phyloP scores from a whole-genome alignment of 2,329 filamentous ascomycete genomes.

The Trichophyton benhamiae region DNA sequence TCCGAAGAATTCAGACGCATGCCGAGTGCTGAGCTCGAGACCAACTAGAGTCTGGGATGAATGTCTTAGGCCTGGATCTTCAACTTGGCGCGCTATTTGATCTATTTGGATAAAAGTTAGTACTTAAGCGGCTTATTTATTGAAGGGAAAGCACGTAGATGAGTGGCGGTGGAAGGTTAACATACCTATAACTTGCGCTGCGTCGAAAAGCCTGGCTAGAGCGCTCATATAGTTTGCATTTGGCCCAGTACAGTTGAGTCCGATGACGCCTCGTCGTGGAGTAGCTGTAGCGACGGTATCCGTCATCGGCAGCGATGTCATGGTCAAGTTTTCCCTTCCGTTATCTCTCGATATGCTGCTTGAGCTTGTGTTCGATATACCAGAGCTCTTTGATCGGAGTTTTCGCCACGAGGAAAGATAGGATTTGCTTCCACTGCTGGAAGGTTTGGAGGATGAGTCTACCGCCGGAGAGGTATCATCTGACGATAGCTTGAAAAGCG shows the following conservation, averaged over 20 bases:
- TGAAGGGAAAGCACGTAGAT: too few species aligned
- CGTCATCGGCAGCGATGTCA: slow-evolving; percentile 71
- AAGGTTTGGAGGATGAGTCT: slow-evolving; percentile 37
- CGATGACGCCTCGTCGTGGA: slow-evolving; percentile 56
- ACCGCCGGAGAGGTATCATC: background rate
- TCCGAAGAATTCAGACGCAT: slow-evolving; percentile 93
- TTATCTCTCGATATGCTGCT: slow-evolving; percentile 28
- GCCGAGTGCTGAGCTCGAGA: slow-evolving; percentile 80
- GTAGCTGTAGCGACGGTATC: slow-evolving; percentile 48
- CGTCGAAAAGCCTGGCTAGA: slow-evolving; percentile 81
- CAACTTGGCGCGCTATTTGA: slow-evolving; percentile 90
- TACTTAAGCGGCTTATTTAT: too few species aligned
- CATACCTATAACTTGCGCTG: slow-evolving; percentile 82
- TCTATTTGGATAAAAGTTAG: slow-evolving; percentile 41
- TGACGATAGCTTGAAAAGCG: slow-evolving; percentile 51
- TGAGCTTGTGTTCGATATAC: slow-evolving; percentile 29
- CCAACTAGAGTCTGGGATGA: slow-evolving; percentile 91
- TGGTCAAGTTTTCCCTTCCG: slow-evolving; percentile 49
- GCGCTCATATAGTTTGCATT: slow-evolving; percentile 86
- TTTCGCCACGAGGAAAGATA: slow-evolving; percentile 82
- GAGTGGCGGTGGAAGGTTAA: slow-evolving; percentile 9
- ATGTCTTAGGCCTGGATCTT: slow-evolving; percentile 83
- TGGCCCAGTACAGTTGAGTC: slow-evolving; percentile 64
- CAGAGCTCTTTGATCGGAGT: slow-evolving; percentile 77
- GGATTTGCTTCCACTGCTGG: slow-evolving; percentile 52